Evolutionary conservation across 176 grass and related monocot species (phyloP).

Genomic region (Oryza glumipatula): DNA sequence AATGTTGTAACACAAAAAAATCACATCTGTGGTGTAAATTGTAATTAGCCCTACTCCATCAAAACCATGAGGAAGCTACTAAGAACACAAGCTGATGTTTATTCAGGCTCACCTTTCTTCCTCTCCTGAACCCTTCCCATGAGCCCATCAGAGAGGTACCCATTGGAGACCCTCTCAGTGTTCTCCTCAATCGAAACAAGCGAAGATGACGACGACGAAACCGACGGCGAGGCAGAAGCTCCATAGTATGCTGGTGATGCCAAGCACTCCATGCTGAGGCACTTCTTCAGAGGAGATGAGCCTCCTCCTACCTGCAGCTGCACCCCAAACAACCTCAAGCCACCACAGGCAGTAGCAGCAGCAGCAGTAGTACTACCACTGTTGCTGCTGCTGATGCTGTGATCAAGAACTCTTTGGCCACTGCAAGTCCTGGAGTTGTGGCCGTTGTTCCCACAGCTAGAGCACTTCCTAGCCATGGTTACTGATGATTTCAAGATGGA

Average conservation of each 20-base stretch:
- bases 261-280: conserved; percentile 65
- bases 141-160: conserved; percentile 61
- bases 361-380: background rate
- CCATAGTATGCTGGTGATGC: conserved; percentile 39
- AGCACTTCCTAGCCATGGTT: conserved; percentile 74
- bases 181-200: conserved; percentile 68
- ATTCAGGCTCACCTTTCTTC: conserved; percentile 64
- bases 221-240: conserved; percentile 32
- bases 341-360: background rate
- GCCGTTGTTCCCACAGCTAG: conserved; percentile 74
- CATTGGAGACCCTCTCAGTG: conserved; percentile 53
- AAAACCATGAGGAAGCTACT: background rate
- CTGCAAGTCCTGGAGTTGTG: conserved; percentile 87
- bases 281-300: conserved; percentile 55
- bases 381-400: background rate
- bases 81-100: background rate
- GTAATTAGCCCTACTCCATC: background rate
- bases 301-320: conserved; percentile 59
- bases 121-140: conserved; percentile 58
- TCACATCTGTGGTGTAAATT: background rate
- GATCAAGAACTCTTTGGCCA: conserved; percentile 24
- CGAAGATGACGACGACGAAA: conserved; percentile 56
- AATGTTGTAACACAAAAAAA: background rate
- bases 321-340: conserved; percentile 75
- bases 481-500: conserved; percentile 7